A percentile compares a stretch with the other conserved stretches of the same genome.
Conservation (phyloP, 495 filamentous ascomycete genomes). For the Penicillium diatomitis region DNA sequence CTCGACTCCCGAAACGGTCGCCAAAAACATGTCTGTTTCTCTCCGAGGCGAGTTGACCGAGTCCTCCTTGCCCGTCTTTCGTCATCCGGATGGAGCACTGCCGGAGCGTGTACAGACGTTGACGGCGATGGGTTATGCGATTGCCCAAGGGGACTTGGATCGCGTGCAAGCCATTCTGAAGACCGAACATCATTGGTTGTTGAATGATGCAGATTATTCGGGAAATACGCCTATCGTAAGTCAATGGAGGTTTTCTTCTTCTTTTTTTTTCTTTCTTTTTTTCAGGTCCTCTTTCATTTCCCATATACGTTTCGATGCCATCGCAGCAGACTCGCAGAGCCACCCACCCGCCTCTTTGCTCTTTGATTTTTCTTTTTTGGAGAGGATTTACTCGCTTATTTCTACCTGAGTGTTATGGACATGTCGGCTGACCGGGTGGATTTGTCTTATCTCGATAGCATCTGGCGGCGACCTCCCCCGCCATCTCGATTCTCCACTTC, state of each 20-base stretch:
- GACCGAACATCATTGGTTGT: slow-evolving; percentile 53
- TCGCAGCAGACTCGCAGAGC: too few species aligned
- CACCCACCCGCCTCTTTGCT: too few species aligned
- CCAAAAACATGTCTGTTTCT: slow-evolving; percentile 61
- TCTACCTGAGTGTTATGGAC: not conserved
- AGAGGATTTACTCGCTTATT: not conserved
- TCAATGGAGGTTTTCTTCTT: not conserved
- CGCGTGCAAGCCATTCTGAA: slow-evolving; percentile 57
- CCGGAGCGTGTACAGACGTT: slow-evolving; percentile 43
- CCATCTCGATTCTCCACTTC: slow-evolving; percentile 55
- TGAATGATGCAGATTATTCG: slow-evolving; percentile 76
- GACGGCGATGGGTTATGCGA: slow-evolving; percentile 71
- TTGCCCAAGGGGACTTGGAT: slow-evolving; percentile 60
- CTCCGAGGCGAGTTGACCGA: slow-evolving; percentile 85
- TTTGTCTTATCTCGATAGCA: slow-evolving; percentile 34
- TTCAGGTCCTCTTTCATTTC: not conserved
- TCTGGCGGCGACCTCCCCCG: slow-evolving; percentile 52
- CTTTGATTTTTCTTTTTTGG: too few species aligned
- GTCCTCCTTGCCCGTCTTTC: slow-evolving; percentile 52
- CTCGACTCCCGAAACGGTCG: slow-evolving; percentile 52
- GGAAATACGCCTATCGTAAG: slow-evolving; percentile 79
- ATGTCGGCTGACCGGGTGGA: not conserved
- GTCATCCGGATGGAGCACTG: slow-evolving; percentile 54
- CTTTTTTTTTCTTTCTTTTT: not conserved
- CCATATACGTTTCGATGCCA: too few species aligned